Evolutionary conservation across 257 asterid genomes (phyloP).

Genomic region (Salvia splendens): DNA sequence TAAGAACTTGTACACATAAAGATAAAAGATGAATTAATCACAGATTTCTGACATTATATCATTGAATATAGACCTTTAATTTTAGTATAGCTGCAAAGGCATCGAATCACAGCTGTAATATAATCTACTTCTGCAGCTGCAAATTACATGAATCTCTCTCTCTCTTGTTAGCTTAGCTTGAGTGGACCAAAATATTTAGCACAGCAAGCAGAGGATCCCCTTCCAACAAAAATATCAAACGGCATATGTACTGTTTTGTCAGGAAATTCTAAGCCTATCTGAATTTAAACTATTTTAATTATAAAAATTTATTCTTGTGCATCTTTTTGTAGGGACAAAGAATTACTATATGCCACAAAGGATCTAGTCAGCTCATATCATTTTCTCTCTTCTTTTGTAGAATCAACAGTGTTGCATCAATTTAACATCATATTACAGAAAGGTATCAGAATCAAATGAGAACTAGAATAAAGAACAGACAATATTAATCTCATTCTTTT

Average conservation of each 20-base stretch:
- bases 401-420: conserved; percentile 40
- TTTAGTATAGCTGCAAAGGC: not conserved
- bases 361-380: conserved; percentile 42
- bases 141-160: conserved; percentile 25
- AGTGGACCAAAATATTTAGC: conserved; percentile 27
- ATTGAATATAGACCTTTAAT: conserved; percentile 10
- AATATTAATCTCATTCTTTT: not conserved
- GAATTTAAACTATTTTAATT: not conserved
- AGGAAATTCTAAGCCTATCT: conserved; percentile 12
- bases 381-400: conserved; percentile 33
- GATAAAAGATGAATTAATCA: not conserved
- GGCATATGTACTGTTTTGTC: conserved; percentile 3
- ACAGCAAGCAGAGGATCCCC: too few species aligned
- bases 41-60: not conserved
- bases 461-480: conserved; percentile 39
- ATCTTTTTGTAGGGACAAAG: conserved; percentile 32
- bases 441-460: conserved; percentile 47
- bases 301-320: conserved; percentile 29
- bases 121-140: conserved; percentile 13
- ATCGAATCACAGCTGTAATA: conserved; percentile 10
- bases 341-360: conserved; percentile 39
- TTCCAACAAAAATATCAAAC: too few species aligned
- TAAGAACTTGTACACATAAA: not conserved
- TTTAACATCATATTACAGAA: conserved; percentile 38
- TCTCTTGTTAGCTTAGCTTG: not conserved